Conservation (phyloP, 495 filamentous ascomycete genomes). For the Aspergillus saccharolyticus region DNA sequence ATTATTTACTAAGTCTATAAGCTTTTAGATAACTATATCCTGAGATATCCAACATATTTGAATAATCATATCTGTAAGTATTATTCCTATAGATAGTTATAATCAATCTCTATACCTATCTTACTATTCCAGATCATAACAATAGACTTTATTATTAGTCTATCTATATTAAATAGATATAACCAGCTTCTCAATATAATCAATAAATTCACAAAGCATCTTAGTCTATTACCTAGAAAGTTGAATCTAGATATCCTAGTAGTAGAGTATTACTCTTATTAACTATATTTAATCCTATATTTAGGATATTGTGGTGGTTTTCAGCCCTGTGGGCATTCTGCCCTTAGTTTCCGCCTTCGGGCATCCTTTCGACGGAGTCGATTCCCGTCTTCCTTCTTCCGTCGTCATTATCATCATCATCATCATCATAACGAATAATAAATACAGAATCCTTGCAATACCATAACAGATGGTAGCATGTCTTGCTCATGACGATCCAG, state of each 20-base stretch:
- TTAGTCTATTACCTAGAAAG: not conserved
- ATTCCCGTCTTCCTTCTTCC: too few relatives aligned
- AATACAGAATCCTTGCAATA: too few relatives aligned
- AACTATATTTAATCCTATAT: not conserved
- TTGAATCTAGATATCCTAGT: not conserved
- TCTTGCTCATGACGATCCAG: too few relatives aligned
- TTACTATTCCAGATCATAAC: not conserved
- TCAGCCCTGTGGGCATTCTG: too few relatives aligned
- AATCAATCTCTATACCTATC: not conserved
- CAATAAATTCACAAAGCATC: not conserved
- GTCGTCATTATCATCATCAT: too few relatives aligned
- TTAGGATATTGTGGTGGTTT: too few relatives aligned
- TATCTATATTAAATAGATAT: not conserved
- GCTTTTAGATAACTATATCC: not conserved
- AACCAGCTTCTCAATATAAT: not conserved
- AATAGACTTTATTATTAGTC: not conserved
- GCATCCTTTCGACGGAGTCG: too few relatives aligned
- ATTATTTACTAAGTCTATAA: not conserved
- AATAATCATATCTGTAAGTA: not conserved
- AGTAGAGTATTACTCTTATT: not conserved
- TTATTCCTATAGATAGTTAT: not conserved
- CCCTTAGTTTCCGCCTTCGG: too few relatives aligned
- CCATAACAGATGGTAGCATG: too few relatives aligned
- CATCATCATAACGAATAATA: too few relatives aligned
- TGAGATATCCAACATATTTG: not conserved